Base-by-base conservation (phyloP, 2,329 filamentous ascomycete genomes). In the Karstenula rhodostoma region DNA sequence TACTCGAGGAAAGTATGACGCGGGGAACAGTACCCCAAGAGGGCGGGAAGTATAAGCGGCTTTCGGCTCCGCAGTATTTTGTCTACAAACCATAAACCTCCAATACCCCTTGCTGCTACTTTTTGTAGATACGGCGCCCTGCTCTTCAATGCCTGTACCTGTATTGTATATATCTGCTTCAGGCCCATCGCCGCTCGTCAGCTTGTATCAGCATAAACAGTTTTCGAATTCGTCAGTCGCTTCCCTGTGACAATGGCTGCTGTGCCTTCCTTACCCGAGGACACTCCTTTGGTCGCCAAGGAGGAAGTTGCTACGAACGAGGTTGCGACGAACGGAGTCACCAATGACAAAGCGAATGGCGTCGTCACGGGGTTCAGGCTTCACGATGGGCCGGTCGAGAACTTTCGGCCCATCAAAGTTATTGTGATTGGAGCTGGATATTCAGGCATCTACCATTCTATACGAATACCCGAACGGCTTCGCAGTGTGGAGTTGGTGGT, bases 391-490 rank as follows among this genome's bases (percentile, higher is more conserved):
- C 76, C 78, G 0, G 69, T 82, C n/a, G 80, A 82, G 55, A 81
- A 81, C 56, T 70, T 76, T 42, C 72, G 80, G 7, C 77, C 72
- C 4, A 67, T 82, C 25, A 80, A 74, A 51, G 78, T 82, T 43
- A 79, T 82, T 54, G 77, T 81, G 4, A 80, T 82, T 27, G 79
- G 79, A 32, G 79, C 79, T 40, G 79, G 79, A 0, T 81, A 78
- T 51, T 80, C 78, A 0, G 79, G 79, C 22, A 78, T 82, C 9
- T 82, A 81, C 57, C 74, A 73, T 40, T 79, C 78, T 4, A 82
- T 82, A 53, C 71, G 80, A 5, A 79, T 82, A 61, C 79, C 79
- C 0, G 78, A 82, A 60, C 69, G 70, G 49, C 57, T 78, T 3
- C 66, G 68, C 50, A 81, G 81, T 60, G 76, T 77, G 15, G 76